Conservation (phyloP, 176 grass and related monocot genomes). For the Carex littledalei region DNA sequence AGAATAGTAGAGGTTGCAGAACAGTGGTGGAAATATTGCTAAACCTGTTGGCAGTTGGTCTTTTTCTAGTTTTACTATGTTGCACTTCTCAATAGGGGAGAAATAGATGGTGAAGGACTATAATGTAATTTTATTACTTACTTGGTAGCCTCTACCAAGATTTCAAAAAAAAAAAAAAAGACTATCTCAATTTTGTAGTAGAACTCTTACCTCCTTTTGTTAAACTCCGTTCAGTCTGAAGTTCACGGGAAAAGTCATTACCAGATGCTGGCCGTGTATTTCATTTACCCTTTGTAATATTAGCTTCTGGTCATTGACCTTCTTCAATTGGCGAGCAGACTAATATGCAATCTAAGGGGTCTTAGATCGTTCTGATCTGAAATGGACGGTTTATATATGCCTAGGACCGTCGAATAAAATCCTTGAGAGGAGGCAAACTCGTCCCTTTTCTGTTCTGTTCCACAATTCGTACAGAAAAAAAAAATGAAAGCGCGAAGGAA, state of each 20-base stretch:
- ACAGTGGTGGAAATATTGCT: too few relatives aligned
- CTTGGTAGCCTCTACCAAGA: too few relatives aligned
- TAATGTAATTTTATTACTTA: too few relatives aligned
- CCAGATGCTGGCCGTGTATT: background rate
- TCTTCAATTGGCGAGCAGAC: background rate
- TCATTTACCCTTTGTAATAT: background rate
- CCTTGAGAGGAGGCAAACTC: background rate
- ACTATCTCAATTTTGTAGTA: background rate
- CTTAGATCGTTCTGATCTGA: background rate
- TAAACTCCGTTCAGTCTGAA: background rate
- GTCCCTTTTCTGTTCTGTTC: background rate
- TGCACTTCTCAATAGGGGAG: too few relatives aligned
- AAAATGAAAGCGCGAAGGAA: background rate
- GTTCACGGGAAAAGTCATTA: background rate
- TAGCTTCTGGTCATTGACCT: background rate
- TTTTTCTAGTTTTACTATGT: too few relatives aligned
- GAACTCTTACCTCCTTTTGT: background rate
- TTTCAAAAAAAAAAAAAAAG: too few relatives aligned
- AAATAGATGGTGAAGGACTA: too few relatives aligned
- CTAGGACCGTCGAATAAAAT: background rate
- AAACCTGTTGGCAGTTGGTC: too few relatives aligned
- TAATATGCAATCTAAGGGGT: background rate
- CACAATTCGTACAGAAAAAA: background rate
- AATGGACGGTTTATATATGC: background rate
- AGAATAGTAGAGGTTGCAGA: too few relatives aligned